Base-by-base conservation (phyloP, 176 grass and related monocot genomes). In the Aegilops longissima region DNA sequence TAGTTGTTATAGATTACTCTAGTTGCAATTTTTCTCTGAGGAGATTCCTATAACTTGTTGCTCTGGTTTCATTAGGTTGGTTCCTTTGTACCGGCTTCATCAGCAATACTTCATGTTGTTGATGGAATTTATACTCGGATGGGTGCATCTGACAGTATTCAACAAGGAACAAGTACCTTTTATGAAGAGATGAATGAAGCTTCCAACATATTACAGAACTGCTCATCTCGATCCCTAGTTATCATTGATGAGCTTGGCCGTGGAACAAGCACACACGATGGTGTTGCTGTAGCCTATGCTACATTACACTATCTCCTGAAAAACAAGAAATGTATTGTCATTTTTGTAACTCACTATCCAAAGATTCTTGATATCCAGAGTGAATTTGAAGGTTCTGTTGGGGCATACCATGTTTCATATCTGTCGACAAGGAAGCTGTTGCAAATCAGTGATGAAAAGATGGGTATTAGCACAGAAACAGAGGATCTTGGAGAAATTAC, bases 181-280 rank as follows among this genome's bases (percentile, higher is more conserved):
- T 92, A 94, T 70, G 91, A 98, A 78, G 96, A 98, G 87, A 88
- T 98, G 89, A 90, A 83, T 54, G 93, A 98, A 90, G 78, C 96
- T 69, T 95, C 93, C 72, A 85, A 90, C 31, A 98, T 98, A 87
- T 83, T 98, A 39, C 87, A 87, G 61, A 95, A 81, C 30, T 98
- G 93, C 84, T 93, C 96, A 61, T 87, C 91, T 25, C 84, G 85
- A 5, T 98, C 96, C 27, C 84, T 98, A 52, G 93, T 98, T 77
- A 98, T 98, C 88, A 95, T 98, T 39, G 96, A 98, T 84, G 96
- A 98, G 73, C 93, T 98, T 85, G 96, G 96, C 14, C 96, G 96
- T 70, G 93, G 96, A 80, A 98, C 96, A 74, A 95, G 93, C 79
- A 95, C 96, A 20, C 92, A 98, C 38, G 93, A 95, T 39, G 96